Conservation (phyloP, 495 filamentous ascomycete genomes). For the Annulohypoxylon nitens region DNA sequence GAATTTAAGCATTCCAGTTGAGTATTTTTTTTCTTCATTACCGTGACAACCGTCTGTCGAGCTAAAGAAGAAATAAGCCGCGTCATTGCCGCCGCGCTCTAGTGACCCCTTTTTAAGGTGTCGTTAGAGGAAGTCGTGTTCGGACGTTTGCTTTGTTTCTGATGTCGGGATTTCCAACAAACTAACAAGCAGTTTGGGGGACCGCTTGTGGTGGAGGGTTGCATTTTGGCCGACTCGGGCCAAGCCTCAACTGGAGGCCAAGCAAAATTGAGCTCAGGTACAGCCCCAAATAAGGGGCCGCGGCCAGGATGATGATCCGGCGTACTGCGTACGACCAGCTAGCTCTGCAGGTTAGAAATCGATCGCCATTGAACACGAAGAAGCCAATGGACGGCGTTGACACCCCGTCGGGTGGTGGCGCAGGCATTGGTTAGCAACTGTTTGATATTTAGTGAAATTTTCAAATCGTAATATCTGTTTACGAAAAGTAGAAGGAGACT, state of each 20-base stretch:
- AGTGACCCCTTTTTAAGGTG: conserved; percentile 35
- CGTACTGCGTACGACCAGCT: conserved; percentile 35
- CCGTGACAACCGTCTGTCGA: conserved; percentile 20
- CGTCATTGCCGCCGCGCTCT: conserved; percentile 33
- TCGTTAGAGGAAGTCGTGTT: conserved; percentile 45
- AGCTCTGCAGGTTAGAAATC: conserved; percentile 42
- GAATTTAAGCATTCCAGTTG: conserved; percentile 12
- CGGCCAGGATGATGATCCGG: conserved; percentile 43
- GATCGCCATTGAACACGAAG: conserved; percentile 48
- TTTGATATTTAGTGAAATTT: conserved; percentile 17
- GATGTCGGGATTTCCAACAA: conserved; percentile 48
- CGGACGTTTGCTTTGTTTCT: conserved; percentile 43
- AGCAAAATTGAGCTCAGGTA: conserved; percentile 44
- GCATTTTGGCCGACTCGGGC: conserved; percentile 39
- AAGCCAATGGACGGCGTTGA: conserved; percentile 44
- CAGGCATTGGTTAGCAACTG: conserved; percentile 26
- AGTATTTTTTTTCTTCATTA: conserved; percentile 5
- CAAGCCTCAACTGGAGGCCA: conserved; percentile 40
- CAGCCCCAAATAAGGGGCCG: conserved; percentile 49
- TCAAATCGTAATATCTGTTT: conserved; percentile 29
- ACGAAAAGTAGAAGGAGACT: conserved; percentile 21
- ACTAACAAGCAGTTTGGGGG: conserved; percentile 31
- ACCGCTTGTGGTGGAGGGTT: conserved; percentile 32
- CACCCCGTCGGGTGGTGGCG: conserved; percentile 40
- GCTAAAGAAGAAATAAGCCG: conserved; percentile 17